Conservation (phyloP, 2,329 filamentous ascomycete species). For the Hypoxylon sp. region DNA sequence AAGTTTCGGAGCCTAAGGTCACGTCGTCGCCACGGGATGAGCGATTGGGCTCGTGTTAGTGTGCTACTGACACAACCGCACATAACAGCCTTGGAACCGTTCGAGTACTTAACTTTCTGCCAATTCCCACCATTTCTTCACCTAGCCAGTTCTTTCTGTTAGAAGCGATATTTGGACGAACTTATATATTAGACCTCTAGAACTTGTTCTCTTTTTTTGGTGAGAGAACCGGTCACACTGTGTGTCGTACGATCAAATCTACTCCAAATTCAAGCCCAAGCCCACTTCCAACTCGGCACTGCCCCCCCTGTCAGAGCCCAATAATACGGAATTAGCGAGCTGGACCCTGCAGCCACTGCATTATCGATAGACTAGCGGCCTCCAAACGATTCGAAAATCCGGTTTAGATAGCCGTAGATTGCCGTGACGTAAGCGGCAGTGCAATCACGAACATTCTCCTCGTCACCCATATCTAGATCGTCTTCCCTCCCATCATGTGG, state of each 20-base stretch:
- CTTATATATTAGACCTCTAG: slow-evolving; percentile 23
- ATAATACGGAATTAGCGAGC: slow-evolving; percentile 16
- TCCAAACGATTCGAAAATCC: slow-evolving; percentile 40
- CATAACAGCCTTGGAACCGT: slow-evolving; percentile 7
- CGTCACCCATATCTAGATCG: slow-evolving; percentile 46
- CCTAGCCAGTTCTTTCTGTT: slow-evolving; percentile 11
- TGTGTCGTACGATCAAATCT: slow-evolving; percentile 1
- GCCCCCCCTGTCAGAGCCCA: slow-evolving; percentile 10
- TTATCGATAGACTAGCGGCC: slow-evolving; percentile 40
- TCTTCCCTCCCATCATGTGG: slow-evolving; percentile 48
- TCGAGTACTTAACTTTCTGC: slow-evolving; percentile 38
- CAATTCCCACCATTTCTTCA: slow-evolving; percentile 22
- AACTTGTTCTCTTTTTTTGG: slow-evolving; percentile 19
- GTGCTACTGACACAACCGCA: slow-evolving; percentile 32
- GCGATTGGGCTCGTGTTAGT: slow-evolving; percentile 42
- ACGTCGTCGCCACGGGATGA: slow-evolving; percentile 43
- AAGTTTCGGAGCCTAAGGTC: slow-evolving; percentile 44
- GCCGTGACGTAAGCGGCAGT: slow-evolving; percentile 45
- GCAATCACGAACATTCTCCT: slow-evolving; percentile 30
- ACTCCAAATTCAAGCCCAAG: slow-evolving; percentile 7
- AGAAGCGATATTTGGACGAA: slow-evolving; percentile 23
- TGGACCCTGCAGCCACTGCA: slow-evolving; percentile 31
- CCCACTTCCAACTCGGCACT: slow-evolving; percentile 16
- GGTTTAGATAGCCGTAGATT: slow-evolving; percentile 42
- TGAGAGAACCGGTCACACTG: slow-evolving; percentile 28